These are phyloP conservation scores for Cochlearia excelsa DNA, from an alignment of 345 rosid species.

Conservation along the genomic window DNA sequence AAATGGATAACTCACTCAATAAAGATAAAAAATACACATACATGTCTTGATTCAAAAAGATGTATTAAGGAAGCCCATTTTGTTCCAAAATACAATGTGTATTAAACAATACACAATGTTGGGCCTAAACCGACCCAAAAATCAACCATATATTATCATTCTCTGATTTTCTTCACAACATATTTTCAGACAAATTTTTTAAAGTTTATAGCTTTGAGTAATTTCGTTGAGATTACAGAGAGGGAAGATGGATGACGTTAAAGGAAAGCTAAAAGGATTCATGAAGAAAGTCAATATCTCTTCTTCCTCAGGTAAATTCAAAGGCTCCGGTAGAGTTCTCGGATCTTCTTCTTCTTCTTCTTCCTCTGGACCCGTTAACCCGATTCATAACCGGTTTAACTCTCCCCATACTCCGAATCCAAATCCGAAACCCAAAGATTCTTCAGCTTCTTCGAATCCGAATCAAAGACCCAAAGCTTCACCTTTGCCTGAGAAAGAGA, in stretches of 20 bases:
- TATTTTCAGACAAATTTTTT: neutral
- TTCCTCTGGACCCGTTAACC: slow-evolving; percentile 50
- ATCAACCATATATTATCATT: neutral
- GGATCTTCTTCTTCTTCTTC: slow-evolving; percentile 68
- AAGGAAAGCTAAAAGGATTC: slow-evolving; percentile 84
- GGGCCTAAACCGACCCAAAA: too few species aligned
- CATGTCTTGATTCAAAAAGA: too few species aligned
- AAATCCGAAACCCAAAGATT: slow-evolving; percentile 33
- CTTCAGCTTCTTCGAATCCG: slow-evolving; percentile 33
- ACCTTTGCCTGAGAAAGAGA: slow-evolving; percentile 41
- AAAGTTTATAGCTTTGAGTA: neutral
- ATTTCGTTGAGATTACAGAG: too few species aligned
- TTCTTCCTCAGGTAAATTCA: slow-evolving; percentile 76
- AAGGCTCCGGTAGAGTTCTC: slow-evolving; percentile 79
- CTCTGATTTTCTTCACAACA: neutral
- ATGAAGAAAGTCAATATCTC: slow-evolving; percentile 80
- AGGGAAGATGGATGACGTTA: slow-evolving; percentile 69
- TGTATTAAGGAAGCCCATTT: too few species aligned
- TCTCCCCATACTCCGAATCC: slow-evolving; percentile 41
- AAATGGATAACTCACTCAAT: too few species aligned
- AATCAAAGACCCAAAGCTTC: neutral
- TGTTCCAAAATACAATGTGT: too few species aligned
- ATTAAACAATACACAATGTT: too few species aligned
- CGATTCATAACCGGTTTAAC: slow-evolving; percentile 43
- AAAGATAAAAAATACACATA: too few species aligned